A percentile compares a stretch with the other conserved stretches of the same genome.
phyloP scores from a whole-genome alignment of 2,329 filamentous ascomycete genomes.

The Xylariaceae sp. region DNA sequence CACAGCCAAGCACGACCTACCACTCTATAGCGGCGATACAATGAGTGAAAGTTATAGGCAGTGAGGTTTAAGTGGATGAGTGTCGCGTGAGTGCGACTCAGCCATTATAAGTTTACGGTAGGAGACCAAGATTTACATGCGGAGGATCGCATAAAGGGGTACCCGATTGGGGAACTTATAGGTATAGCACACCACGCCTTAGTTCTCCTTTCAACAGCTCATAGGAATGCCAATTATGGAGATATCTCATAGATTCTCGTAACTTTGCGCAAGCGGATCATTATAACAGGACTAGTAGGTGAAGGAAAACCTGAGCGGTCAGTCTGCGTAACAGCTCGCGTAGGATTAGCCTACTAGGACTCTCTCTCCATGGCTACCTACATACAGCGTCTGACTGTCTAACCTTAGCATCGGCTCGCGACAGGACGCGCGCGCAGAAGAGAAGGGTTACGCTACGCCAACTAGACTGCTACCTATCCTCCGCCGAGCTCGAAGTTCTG shows the following conservation, averaged over 20 bases:
- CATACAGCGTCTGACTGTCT: too few relatives aligned
- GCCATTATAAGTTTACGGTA: too few relatives aligned
- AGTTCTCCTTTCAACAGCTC: neutral
- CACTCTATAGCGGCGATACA: neutral
- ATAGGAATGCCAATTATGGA: neutral
- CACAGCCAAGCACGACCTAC: neutral
- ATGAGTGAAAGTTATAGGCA: neutral
- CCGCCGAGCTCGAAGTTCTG: conserved; percentile 16
- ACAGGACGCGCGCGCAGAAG: neutral
- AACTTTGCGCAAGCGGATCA: neutral
- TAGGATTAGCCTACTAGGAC: conserved; percentile 4
- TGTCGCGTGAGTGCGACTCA: too few relatives aligned
- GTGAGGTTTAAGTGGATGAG: too few relatives aligned
- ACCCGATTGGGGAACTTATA: conserved; percentile 17
- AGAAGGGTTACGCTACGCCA: neutral
- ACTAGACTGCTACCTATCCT: neutral
- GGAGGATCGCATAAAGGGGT: conserved; percentile 16
- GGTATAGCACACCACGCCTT: neutral
- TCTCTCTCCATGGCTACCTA: too few relatives aligned
- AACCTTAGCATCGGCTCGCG: conserved; percentile 13
- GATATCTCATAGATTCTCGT: neutral
- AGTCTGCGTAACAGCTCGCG: too few relatives aligned
- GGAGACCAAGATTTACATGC: conserved; percentile 9
- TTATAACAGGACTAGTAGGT: conserved; percentile 13
- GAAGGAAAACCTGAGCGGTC: neutral